Conservation (phyloP, 129 eudicot species). For the Centaurea solstitialis region DNA sequence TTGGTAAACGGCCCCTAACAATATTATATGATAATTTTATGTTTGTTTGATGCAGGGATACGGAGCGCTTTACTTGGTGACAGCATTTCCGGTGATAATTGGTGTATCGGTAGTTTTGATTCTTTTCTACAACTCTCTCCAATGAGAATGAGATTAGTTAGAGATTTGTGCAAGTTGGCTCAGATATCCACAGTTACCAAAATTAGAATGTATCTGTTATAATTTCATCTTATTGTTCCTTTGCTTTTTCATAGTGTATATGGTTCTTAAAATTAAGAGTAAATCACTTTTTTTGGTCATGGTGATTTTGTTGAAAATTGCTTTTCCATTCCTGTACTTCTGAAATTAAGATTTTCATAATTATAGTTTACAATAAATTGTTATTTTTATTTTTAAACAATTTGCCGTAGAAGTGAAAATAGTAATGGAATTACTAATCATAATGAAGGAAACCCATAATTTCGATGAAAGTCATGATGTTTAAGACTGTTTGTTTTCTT, state of each 20-base stretch:
- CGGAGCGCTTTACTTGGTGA: constrained; percentile 83
- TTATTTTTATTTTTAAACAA: no score
- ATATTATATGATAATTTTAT: neutral
- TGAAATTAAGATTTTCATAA: neutral
- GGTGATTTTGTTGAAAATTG: neutral
- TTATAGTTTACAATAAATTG: neutral
- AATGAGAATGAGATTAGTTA: constrained; percentile 29
- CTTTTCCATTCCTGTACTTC: neutral
- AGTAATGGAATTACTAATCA: no score
- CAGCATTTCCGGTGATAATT: constrained; percentile 89
- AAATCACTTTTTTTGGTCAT: no score
- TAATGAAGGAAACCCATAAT: no score
- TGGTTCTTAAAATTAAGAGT: neutral
- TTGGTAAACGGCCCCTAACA: neutral
- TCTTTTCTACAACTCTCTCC: constrained; percentile 91
- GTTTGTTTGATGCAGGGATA: constrained; percentile 64
- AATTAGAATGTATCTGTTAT: neutral
- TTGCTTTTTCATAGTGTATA: neutral
- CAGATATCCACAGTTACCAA: neutral
- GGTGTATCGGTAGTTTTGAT: constrained; percentile 90
- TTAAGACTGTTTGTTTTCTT: no score
- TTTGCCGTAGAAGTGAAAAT: no score
- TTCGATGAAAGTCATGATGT: no score
- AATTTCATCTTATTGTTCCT: neutral
- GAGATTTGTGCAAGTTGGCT: neutral